Evolutionary conservation across 768 basidiomycete genomes (phyloP).

Genomic region (Krasilnikovozyma curviuscula): DNA sequence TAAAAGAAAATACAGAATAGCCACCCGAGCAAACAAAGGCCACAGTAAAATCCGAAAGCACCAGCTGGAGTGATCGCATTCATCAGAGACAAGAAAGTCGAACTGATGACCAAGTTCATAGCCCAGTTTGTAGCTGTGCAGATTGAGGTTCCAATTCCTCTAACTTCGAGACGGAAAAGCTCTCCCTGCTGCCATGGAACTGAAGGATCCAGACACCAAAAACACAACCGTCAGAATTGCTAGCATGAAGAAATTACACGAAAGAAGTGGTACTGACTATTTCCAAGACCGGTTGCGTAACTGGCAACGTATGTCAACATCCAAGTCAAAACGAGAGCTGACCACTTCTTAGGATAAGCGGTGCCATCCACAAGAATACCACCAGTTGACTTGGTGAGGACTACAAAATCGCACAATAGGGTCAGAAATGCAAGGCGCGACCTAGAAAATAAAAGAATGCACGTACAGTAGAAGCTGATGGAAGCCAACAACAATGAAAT

Average conservation of each 20-base stretch:
- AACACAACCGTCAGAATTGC: too few species aligned
- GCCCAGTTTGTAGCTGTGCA: conserved; percentile 42
- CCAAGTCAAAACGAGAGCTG: conserved; percentile 47
- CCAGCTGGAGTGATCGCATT: conserved; percentile 50
- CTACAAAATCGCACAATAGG: conserved; percentile 21
- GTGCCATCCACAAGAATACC: conserved; percentile 42
- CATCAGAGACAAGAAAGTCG: conserved; percentile 67
- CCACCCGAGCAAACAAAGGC: conserved; percentile 49
- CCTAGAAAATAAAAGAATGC: too few species aligned
- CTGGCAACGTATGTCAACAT: conserved; percentile 70
- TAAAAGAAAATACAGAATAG: conserved; percentile 50
- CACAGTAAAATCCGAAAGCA: conserved; percentile 59
- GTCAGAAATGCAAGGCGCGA: not conserved
- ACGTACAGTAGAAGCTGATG: conserved; percentile 47
- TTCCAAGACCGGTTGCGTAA: conserved; percentile 36
- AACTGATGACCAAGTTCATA: conserved; percentile 49
- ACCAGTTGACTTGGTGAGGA: conserved; percentile 42
- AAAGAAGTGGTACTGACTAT: conserved; percentile 12
- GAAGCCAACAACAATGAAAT: conserved; percentile 44
- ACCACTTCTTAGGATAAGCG: conserved; percentile 43
- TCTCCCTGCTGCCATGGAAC: conserved; percentile 80
- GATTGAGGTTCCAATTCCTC: conserved; percentile 57
- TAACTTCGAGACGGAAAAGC: conserved; percentile 57
- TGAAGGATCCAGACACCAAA: too few species aligned
- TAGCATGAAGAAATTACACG: not conserved